Percentiles rank a stretch among this genome's conserved stretches.
Conservation (phyloP, 768 basidiomycete genomes). For the Agaricus subrufescens region DNA sequence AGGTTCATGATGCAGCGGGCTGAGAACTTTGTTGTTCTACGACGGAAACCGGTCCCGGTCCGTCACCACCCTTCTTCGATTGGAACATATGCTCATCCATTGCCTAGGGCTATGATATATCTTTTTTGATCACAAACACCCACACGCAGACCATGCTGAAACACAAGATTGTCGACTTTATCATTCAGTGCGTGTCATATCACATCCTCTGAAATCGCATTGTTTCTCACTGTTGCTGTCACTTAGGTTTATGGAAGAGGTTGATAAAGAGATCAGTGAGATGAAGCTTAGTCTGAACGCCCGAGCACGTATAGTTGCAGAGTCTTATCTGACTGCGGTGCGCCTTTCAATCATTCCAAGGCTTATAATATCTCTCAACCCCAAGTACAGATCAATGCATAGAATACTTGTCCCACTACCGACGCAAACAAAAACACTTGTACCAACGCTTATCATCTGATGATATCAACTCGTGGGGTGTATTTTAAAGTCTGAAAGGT, state of each 20-base stretch:
- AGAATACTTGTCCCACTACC: conserved; percentile 5
- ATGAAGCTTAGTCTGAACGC: conserved; percentile 98
- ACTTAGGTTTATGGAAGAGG: conserved; percentile 94
- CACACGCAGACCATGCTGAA: conserved; percentile 99
- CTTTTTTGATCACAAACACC: conserved; percentile 95
- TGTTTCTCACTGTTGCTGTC: conserved; percentile 1
- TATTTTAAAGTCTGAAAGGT: too few relatives aligned
- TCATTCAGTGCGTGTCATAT: conserved; percentile 77
- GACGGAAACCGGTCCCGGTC: conserved; percentile 89
- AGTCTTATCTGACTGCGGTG: conserved; percentile 91
- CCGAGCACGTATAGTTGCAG: conserved; percentile 93
- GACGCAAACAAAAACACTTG: not conserved
- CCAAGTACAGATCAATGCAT: conserved; percentile 33
- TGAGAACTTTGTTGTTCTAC: conserved; percentile 93
- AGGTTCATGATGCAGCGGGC: conserved; percentile 99
- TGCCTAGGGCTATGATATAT: conserved; percentile 92
- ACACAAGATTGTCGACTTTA: conserved; percentile 99
- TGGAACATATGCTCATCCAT: not conserved
- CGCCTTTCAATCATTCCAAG: conserved; percentile 22
- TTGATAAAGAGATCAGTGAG: conserved; percentile 98
- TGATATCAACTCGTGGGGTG: not conserved
- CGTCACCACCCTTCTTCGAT: conserved; percentile 19
- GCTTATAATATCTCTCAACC: not conserved
- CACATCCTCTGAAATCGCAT: not conserved
- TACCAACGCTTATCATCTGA: conserved; percentile 5